Base-by-base conservation (phyloP, 345 rosid species). In the Pistacia vera region DNA sequence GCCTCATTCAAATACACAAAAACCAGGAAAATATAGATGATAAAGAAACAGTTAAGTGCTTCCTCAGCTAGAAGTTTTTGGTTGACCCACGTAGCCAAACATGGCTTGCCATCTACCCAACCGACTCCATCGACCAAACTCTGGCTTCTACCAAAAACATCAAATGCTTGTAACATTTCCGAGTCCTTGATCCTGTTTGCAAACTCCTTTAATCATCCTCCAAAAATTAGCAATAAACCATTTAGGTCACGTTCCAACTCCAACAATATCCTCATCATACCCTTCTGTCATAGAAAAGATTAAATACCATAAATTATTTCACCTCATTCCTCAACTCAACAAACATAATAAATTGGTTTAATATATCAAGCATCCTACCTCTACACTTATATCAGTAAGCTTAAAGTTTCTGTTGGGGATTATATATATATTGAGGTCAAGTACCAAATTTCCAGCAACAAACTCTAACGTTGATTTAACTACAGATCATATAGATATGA, bases 241-340 rank as follows among this genome's bases (percentile, higher is more conserved):
- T 79, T 82, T 81, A 79, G 83, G 85, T 56, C 86, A 82, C 76
- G 77, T 82, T 73, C 74, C 77, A 72, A 59, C 71, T 82, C 76
- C 82, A 81, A 86, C 82, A 18, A 76, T 75, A 79, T 83, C 90
- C 70, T 83, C 78, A 76, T 81, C 90, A 46, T 72, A 73, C 75
- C 80, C 78, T 75, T 83, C 88, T 86, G 86, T 83, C 77, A 86
- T 46, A 73, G 77, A 75, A 74, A 61, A 73, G 76, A 72, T 65
- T 13, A 41, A 55, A 71, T 44, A 70, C 71, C n/a, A 44, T 73
- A 66, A 48, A 77, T 77, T 57, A 62, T 30, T 22, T 52, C 79
- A 62, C 16, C 48, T 48, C 56, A 16, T 74, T 64, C 77, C 79
- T 60, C 66, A 72, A 41, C 65, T 80, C 80, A 73, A 20, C 30